phyloP scores from a whole-genome alignment of 2,329 filamentous ascomycete genomes.

The Chrysoporthe austroafricana region DNA sequence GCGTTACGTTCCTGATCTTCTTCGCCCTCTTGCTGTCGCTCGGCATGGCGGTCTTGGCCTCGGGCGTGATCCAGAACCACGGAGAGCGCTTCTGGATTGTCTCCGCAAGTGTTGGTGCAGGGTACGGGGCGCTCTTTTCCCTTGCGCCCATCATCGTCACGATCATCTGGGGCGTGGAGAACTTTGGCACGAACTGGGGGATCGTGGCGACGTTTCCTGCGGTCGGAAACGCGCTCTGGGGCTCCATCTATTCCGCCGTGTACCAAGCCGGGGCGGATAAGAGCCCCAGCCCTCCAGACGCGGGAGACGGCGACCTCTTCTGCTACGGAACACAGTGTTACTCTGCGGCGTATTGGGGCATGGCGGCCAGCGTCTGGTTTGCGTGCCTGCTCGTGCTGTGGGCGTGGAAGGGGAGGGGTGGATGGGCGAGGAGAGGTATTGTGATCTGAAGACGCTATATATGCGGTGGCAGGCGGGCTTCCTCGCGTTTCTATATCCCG shows the following conservation, averaged over 20 bases:
- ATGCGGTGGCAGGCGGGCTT: neutral
- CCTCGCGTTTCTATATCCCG: neutral
- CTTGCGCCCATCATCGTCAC: slow-evolving; percentile 89
- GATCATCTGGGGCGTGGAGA: slow-evolving; percentile 98
- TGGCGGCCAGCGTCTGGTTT: slow-evolving; percentile 78
- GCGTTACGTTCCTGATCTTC: slow-evolving; percentile 76
- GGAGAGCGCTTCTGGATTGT: slow-evolving; percentile 83
- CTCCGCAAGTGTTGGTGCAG: slow-evolving; percentile 81
- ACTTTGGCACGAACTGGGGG: slow-evolving; percentile 98
- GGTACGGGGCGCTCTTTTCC: slow-evolving; percentile 90
- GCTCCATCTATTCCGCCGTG: slow-evolving; percentile 80
- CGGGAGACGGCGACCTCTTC: slow-evolving; percentile 55
- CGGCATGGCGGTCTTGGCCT: slow-evolving; percentile 78
- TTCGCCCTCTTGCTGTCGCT: slow-evolving; percentile 75
- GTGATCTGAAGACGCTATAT: slow-evolving; percentile 50
- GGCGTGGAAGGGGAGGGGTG: slow-evolving; percentile 79
- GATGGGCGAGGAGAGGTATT: slow-evolving; percentile 79
- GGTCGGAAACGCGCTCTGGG: slow-evolving; percentile 86
- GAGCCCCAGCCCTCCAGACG: slow-evolving; percentile 33
- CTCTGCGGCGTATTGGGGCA: slow-evolving; percentile 80
- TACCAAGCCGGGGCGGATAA: slow-evolving; percentile 70
- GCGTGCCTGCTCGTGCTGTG: slow-evolving; percentile 73
- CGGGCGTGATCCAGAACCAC: slow-evolving; percentile 74
- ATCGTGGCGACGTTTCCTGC: slow-evolving; percentile 93
- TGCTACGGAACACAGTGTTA: slow-evolving; percentile 87